Base-by-base conservation (phyloP, 495 filamentous ascomycete species). In the Corynascus novoguineensis region DNA sequence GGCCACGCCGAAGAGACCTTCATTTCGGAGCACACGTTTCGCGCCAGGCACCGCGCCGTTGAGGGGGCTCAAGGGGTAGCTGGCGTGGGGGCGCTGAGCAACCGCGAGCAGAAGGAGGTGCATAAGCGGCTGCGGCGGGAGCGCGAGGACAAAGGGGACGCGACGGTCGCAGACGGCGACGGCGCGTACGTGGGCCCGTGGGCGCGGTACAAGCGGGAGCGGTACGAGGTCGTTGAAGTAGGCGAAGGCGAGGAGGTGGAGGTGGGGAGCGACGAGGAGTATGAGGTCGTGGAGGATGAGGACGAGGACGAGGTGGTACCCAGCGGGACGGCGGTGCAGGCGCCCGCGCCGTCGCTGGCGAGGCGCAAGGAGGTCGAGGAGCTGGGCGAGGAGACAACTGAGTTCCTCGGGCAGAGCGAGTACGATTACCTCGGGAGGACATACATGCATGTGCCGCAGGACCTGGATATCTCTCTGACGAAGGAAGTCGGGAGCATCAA, bases 371-470 rank as follows among this genome's bases (percentile, higher is more conserved):
- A 83, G 66, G 80, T 77, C 2, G 81, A 84, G 65, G 72, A 74
- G 46, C 60, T 75, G 53, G 83, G 83, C 47, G 80, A 78, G 32
- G 92, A 97, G 72, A 91, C 86, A 44, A 89, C 84, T n/a, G 83
- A 86, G 49, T 99, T 96, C 75, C 85, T 95, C 55, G 95, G 91
- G 42, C 74, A 76, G n/a, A 77, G 86, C 63, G 71, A 88, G 69
- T 85, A 84, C 76, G 95, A 97, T 70, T 97, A 97, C 71, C 83
- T 89, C 64, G 93, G 93, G 31, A 76, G 93, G 59, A 95, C 91
- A 21, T 92, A 90, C 66, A 90, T 93, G 88, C 95, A 97, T 73
- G 82, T 97, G 5, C 93, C 93, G n/a, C 90, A 90, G 69, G 93
- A 97, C 72, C 75, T 97, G 66, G 92, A 92, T 69, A 80, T 97